A percentile compares a stretch with the other conserved stretches of the same genome.
These are phyloP conservation scores for Crepidotus sp. DNA, from an alignment of 1,284 basidiomycete species.

Conservation along the genomic window DNA sequence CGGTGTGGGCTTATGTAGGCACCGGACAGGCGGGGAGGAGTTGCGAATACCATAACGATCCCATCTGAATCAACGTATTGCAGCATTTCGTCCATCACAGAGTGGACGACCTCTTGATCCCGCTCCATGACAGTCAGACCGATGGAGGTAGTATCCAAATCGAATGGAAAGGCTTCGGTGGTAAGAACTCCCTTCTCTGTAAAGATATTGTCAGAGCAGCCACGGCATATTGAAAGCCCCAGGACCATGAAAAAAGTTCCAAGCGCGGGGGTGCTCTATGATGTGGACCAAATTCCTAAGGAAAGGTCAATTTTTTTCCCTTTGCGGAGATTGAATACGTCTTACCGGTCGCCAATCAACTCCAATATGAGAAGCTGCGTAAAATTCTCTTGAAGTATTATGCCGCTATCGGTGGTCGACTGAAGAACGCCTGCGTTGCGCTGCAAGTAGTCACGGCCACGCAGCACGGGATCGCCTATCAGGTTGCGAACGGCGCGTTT, in stretches of 20 bases:
- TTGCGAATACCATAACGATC: conserved; percentile 26
- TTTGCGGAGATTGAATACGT: not conserved
- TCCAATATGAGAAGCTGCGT: conserved; percentile 52
- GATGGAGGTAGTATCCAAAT: conserved; percentile 38
- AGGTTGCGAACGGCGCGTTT: conserved; percentile 38
- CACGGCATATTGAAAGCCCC: not conserved
- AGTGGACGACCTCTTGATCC: conserved; percentile 20
- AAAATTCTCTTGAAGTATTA: conserved; percentile 43
- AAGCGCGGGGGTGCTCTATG: conserved; percentile 21
- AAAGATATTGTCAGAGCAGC: not conserved
- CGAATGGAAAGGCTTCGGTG: conserved; percentile 26
- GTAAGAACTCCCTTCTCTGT: conserved; percentile 19
- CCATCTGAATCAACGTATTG: conserved; percentile 40
- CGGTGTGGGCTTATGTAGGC: conserved; percentile 19
- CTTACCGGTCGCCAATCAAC: conserved; percentile 34
- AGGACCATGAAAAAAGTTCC: conserved; percentile 44
- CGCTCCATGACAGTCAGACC: conserved; percentile 28
- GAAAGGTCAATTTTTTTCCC: conserved; percentile 6
- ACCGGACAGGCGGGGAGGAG: conserved; percentile 21
- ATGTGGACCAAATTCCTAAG: conserved; percentile 11
- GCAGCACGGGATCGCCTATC: conserved; percentile 36
- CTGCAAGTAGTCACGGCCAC: conserved; percentile 34
- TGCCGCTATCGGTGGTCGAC: conserved; percentile 37
- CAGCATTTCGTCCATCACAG: conserved; percentile 49
- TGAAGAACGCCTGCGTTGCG: conserved; percentile 33